phyloP scores from a whole-genome alignment of 805 yeast genomes.

The Barnettozyma populi region DNA sequence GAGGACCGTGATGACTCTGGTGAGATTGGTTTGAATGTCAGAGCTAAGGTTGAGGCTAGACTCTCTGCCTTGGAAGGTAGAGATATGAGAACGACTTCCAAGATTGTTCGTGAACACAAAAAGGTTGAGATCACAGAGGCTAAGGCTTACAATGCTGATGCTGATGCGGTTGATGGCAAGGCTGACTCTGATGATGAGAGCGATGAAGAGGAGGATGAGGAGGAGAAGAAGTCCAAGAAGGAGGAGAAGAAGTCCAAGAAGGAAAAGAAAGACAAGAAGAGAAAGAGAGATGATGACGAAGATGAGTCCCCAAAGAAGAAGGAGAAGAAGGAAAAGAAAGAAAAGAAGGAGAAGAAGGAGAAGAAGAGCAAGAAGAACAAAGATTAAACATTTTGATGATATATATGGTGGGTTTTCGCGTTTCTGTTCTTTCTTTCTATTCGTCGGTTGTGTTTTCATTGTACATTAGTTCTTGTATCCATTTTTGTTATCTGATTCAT shows the following conservation, averaged over 20 bases:
- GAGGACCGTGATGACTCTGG: conserved; percentile 97
- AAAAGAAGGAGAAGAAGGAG: conserved; percentile 17
- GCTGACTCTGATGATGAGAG: conserved; percentile 35
- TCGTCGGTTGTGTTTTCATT: background rate
- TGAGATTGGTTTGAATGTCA: conserved; percentile 83
- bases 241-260: conserved; percentile 26
- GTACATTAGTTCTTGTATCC: conserved; percentile 9
- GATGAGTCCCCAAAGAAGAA: conserved; percentile 25
- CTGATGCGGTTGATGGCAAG: conserved; percentile 62
- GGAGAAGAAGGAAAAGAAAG: conserved; percentile 19
- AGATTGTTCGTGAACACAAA: conserved; percentile 74
- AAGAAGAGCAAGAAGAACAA: conserved; percentile 7
- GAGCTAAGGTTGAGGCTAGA: conserved; percentile 92
- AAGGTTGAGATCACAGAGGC: conserved; percentile 85
- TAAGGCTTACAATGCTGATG: conserved; percentile 89
- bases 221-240: conserved; percentile 31
- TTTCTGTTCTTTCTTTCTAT: background rate
- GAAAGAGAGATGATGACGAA: conserved; percentile 31
- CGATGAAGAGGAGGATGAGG: conserved; percentile 33
- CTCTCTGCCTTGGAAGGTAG: conserved; percentile 94
- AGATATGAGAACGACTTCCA: conserved; percentile 85
- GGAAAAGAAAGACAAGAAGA: conserved; percentile 31
- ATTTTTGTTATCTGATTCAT: conserved; percentile 4
- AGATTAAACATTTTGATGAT: conserved; percentile 4
- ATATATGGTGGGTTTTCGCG: background rate